Evolutionary conservation across 345 rosid species (phyloP), one percentile per base, ranked within the genome.

Genomic region (Boechera divaricarpa): DNA sequence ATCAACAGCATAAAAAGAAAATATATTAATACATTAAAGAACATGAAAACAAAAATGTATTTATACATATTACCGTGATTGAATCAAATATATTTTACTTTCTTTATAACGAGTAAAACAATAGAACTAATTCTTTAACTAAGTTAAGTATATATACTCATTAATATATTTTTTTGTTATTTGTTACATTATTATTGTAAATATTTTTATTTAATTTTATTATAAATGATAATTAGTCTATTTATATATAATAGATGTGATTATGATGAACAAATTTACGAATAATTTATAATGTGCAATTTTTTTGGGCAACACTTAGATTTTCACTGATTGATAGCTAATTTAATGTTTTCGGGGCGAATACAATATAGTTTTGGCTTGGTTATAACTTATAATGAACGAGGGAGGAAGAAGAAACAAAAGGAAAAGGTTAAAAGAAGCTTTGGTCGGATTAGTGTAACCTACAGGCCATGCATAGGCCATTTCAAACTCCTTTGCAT

Each of bases 401-500:
- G 44, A 39, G 41, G 49, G 42, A 6, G 9, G 63, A 64, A 41
- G 56, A 66, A 66, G 77, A 64, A 68, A 39, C 47, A 44, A 62
- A 56, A 58, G 51, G 73, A 76, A 72, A 58, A 75, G 62, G 82
- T 67, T 76, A 81, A 80, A 56, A 47, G 60, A 62, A 70, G 59
- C 51, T 79, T 39, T 52, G 77, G 74, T 60, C 67, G 78, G 85
- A 70, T 72, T 70, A 73, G 82, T 78, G 91, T 79, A 78, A 88
- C 86, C 75, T 72, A 72, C 61, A 76, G 54, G 74, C 44, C 90
- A 88, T 90, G 96, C 96, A 90, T 78, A 82, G 91, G 92, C 83
- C 85, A 69, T 69, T 33, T 65, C 70, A 84, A 81, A 79, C 80
- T 77, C 76, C 7, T 73, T 75, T 44, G 58, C 44, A 72, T 70